Evolutionary conservation across 108 stramenopile genomes (phyloP), one percentile per base, ranked within the genome.

Genomic region (Fragilaria crotonensis): DNA sequence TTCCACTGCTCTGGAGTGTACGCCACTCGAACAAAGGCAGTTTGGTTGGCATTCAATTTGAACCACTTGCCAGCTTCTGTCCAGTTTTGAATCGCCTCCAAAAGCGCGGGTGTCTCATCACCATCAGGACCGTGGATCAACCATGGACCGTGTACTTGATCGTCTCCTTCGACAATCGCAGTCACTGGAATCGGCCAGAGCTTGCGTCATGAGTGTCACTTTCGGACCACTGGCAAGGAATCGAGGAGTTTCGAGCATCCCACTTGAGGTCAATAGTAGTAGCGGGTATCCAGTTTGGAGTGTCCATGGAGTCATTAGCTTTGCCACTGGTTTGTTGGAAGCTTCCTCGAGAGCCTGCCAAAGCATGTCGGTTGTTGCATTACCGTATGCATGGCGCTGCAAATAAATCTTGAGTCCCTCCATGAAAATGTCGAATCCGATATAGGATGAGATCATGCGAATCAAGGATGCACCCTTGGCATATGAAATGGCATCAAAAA

Each of bases 401-500:
- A 79, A 49, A 61, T 75, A 79, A 5, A 31, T 2, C 14, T 31
- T 32, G 30, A 79, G 52, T 30, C 78, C 78, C 23, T 54, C 46
- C 48, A 67, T 61, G 56, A 79, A 79, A 14, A 30, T 32, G 20
- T 72, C 71, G 21, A 64, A 48, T 25, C 73, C 77, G 4, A 64
- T 47, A 27, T 55, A 66, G 27, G 25, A 51, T 26, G 46, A 47
- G 5, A 66, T 25, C 78, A 79, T 79, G 22, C 74, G 51, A 63
- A 79, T 57, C 29, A 79, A 41, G 19, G 57, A 59, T 23, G 66
- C 78, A 0, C 73, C 78, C 66, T 89, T 89, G 72, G 80, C 78
- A 57, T 89, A 89, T 26, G 68, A 71, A 61, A 89, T 85, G 25
- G 77, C 81, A 57, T 85, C 84, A 64, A 89, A 89, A 45, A 83